These are phyloP conservation scores for Pichia insulana DNA, from an alignment of 805 yeast genomes.

Conservation along the genomic window DNA sequence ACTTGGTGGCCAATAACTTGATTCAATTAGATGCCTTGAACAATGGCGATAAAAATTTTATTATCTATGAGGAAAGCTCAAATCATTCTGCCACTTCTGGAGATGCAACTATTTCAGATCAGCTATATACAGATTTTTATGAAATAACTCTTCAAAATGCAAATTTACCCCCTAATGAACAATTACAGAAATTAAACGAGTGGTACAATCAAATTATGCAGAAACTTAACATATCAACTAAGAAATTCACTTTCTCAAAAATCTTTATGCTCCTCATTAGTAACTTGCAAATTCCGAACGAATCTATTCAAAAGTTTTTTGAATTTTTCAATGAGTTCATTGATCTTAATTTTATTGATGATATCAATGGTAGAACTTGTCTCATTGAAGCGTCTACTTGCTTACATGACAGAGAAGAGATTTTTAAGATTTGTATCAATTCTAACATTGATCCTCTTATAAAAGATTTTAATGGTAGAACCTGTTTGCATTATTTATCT, in stretches of 20 bases:
- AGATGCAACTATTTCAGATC: constrained; percentile 38
- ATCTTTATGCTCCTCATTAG: constrained; percentile 65
- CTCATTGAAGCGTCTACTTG: constrained; percentile 57
- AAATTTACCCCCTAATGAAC: constrained; percentile 29
- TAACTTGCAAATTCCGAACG: constrained; percentile 56
- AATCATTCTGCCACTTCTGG: neutral
- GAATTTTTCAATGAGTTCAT: constrained; percentile 44
- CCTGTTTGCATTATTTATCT: constrained; percentile 83
- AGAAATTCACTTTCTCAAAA: constrained; percentile 47
- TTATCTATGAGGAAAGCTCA: constrained; percentile 20
- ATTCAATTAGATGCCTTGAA: constrained; percentile 68
- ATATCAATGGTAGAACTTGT: constrained; percentile 61
- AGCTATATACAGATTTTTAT: constrained; percentile 59
- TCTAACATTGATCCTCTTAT: constrained; percentile 23
- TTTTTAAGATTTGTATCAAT: constrained; percentile 22
- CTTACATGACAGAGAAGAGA: constrained; percentile 19
- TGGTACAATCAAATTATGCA: constrained; percentile 38
- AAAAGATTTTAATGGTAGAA: constrained; percentile 64
- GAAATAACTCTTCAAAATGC: constrained; percentile 29
- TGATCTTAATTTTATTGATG: constrained; percentile 59
- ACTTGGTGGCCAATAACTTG: constrained; percentile 54
- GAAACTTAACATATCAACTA: constrained; percentile 32
- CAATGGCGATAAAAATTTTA: constrained; percentile 29
- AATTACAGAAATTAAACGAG: constrained; percentile 22
- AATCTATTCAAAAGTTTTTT: constrained; percentile 42